Base-by-base conservation (phyloP, 371 early-diverging fungal species). In the Mortierella sp. region DNA sequence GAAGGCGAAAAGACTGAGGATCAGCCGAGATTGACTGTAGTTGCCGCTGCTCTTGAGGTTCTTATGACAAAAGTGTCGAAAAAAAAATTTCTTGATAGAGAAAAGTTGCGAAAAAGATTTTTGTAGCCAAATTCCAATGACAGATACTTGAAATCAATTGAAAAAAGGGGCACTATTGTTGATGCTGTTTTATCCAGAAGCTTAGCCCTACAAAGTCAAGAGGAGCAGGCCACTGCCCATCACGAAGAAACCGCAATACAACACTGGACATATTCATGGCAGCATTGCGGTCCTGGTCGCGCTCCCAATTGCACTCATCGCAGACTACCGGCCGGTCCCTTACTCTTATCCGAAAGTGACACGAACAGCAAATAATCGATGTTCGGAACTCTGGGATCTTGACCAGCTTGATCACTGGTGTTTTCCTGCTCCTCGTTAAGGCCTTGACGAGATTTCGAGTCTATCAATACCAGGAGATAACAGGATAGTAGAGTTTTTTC, bases 321-420 rank as follows among this genome's bases (percentile, higher is more conserved):
- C 67, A 66, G 53, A 59, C 51, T 23, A 66, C 59, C n/a, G 66
- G 23, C 51, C 66, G 58, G 26, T 59, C 66, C 44, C 50, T 29
- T 29, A 60, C 46, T 60, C 59, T 66, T 52, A 43, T 60, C 60
- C 37, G 37, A 37, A 5, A 37, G 37, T 37, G 37, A 9, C 37
- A 37, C 9, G 37, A 37, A 43, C 68, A 68, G 48, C 62, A 61
- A 23, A 60, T 44, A 55, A 68, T 61, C 47, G 68, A 68, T 14
- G 68, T 61, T 23, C 68, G 55, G 57, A 62, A 68, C 37, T 68
- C 68, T 37, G 66, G 44, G 59, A 66, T 59, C 59, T 66, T 66
- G 66, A 66, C 66, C 50, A 66, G 50, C 50, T 66, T 59, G 66
- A 66, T 66, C 52, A 37, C 59, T 51, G 66, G 66, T 29, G n/a